These are phyloP conservation scores for Pyrus hybrid DNA, from an alignment of 331 rosid species.

Conservation along the genomic window DNA sequence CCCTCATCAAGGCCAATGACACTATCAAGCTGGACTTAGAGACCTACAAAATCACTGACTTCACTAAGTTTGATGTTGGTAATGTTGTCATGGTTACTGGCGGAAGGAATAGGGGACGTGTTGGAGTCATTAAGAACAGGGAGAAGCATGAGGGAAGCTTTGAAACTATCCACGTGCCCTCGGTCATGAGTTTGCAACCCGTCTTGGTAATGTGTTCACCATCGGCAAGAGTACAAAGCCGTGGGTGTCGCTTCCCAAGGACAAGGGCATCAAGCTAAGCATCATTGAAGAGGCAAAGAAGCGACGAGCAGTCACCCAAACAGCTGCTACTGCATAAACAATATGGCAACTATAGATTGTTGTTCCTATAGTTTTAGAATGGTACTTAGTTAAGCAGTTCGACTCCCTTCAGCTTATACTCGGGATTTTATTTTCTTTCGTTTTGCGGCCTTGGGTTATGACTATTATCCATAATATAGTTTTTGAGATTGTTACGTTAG, in stretches of 20 bases:
- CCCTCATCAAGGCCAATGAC: conserved; percentile 56
- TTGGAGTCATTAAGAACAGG: conserved; percentile 62
- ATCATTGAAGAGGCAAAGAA: conserved; percentile 73
- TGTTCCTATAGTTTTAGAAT: conserved; percentile 1
- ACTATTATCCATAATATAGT: too few relatives aligned
- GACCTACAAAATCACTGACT: conserved; percentile 47
- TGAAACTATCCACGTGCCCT: conserved; percentile 55
- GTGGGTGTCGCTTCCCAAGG: conserved; percentile 71
- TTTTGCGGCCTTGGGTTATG: neutral
- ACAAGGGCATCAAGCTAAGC: conserved; percentile 63
- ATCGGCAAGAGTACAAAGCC: conserved; percentile 66
- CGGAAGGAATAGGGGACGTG: conserved; percentile 69
- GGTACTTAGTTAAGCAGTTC: conserved; percentile 4
- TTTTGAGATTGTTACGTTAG: too few relatives aligned
- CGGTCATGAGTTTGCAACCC: conserved; percentile 70
- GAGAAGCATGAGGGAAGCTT: conserved; percentile 69
- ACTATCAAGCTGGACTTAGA: conserved; percentile 59
- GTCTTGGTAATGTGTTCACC: conserved; percentile 59
- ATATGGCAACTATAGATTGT: neutral
- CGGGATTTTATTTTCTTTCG: neutral
- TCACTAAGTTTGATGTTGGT: conserved; percentile 71
- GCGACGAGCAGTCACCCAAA: conserved; percentile 37
- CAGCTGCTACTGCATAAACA: conserved; percentile 33
- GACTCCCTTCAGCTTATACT: neutral
- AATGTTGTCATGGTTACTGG: conserved; percentile 71